Evolutionary conservation across 108 stramenopile species (phyloP), one percentile per base, ranked within the genome.

Genomic region (Aurantiochytrium sp.): DNA sequence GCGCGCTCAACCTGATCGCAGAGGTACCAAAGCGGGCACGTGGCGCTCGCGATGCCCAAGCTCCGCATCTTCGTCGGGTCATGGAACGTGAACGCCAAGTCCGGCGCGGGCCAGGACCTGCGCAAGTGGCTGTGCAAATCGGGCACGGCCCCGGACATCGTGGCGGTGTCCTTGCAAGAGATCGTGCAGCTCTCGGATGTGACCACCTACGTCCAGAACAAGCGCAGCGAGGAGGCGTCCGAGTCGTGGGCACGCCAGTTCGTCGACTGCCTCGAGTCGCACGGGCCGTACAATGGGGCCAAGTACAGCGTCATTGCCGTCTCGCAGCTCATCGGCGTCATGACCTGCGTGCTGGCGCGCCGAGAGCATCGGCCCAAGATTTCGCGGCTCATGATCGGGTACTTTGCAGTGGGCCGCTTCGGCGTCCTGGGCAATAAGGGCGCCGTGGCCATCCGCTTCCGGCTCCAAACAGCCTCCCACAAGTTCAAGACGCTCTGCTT

Each of bases 41-140:
- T n/a, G n/a, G n/a, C n/a, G n/a, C n/a, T n/a, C n/a, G n/a, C n/a
- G 55, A 81, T 81, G 69, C 22, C 41, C 69, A 39, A 45, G n/a
- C 69, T 81, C 17, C 69, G 69, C 6, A 45, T 81, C 0, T 81
- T 81, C 6, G 37, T 39, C 15, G 69, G 69, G 24, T 45, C 69
- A 4, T 81, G 69, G 69, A 81, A 81, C 27, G 69, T 81, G 24
- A 81, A 81, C 69, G 69, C 69, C 24, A 81, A 81, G 27, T 4
- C 17, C 37, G 42, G 41, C 15, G 10, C 37, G 6, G 69, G 41
- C 41, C 42, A 39, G 27, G 42, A 81, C 41, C 69, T 81, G 37
- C 37, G 69, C 69, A 45, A 81, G 22, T 81, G 69, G 69, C 42
- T 81, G 69, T 81, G 69, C 42, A 81, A 81, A 22, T 81, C 69